Percentiles rank a stretch among this genome's conserved stretches.
Conservation (phyloP, 202 grass and related monocot genomes). For the Digitaria exilis region DNA sequence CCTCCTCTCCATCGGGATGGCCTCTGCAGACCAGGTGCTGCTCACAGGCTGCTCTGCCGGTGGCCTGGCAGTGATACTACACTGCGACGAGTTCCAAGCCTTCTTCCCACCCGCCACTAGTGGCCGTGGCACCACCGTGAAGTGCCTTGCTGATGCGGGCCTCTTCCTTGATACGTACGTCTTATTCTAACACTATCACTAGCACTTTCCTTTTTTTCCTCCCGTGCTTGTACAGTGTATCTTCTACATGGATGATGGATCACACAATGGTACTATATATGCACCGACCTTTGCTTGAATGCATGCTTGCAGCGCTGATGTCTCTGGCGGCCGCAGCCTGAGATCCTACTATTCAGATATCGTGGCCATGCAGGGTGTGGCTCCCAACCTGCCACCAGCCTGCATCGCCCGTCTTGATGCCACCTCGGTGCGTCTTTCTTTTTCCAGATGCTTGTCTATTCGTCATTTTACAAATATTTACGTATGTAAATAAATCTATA, state of each 20-base stretch:
- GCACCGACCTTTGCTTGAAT: not conserved
- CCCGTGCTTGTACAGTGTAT: not conserved
- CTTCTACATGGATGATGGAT: not conserved
- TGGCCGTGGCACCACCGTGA: constrained; percentile 43
- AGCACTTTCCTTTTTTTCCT: not conserved
- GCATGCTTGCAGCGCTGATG: constrained; percentile 47
- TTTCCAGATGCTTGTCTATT: too few relatives aligned
- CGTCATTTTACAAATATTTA: too few relatives aligned
- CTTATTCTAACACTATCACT: not conserved
- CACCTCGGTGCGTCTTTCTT: constrained; percentile 46
- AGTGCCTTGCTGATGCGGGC: constrained; percentile 85
- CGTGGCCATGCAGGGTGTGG: constrained; percentile 65
- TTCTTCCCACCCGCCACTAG: constrained; percentile 38
- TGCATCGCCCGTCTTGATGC: constrained; percentile 68
- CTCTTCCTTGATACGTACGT: constrained; percentile 88
- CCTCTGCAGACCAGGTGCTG: constrained; percentile 55
- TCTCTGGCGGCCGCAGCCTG: constrained; percentile 57
- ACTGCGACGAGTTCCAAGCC: constrained; percentile 73
- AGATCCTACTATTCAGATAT: constrained; percentile 61
- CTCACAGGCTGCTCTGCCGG: constrained; percentile 86
- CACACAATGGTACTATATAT: not conserved
- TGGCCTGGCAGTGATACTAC: constrained; percentile 62
- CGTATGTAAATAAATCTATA: too few relatives aligned
- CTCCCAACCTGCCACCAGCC: constrained; percentile 51
- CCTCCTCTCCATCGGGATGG: constrained; percentile 81